These are phyloP conservation scores for Inosperma sp. DNA, from an alignment of 768 basidiomycete species.

Conservation along the genomic window DNA sequence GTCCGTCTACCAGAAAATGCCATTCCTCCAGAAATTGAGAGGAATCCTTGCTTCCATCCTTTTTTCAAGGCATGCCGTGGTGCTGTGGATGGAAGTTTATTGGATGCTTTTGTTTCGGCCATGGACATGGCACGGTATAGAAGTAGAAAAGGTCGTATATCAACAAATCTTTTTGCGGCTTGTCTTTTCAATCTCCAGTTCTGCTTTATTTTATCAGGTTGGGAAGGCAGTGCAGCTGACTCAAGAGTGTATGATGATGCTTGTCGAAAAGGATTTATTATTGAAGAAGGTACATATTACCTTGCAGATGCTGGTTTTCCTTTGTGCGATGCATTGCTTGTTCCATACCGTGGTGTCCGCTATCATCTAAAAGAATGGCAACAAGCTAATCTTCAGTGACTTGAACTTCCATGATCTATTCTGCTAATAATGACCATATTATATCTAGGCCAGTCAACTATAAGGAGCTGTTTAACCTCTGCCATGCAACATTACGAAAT, in stretches of 20 bases:
- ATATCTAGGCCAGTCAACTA: constrained; percentile 23
- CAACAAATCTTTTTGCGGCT: constrained; percentile 31
- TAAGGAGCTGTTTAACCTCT: constrained; percentile 35
- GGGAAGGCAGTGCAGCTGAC: constrained; percentile 35
- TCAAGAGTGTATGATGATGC: constrained; percentile 24
- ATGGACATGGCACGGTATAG: constrained; percentile 15
- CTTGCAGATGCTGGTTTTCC: constrained; percentile 37
- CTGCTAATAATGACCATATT: constrained; percentile 11
- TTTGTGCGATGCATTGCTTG: constrained; percentile 27
- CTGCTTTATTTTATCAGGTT: constrained; percentile 29
- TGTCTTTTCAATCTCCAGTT: constrained; percentile 28
- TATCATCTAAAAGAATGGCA: constrained; percentile 40
- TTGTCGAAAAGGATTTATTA: constrained; percentile 17
- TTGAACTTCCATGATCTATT: constrained; percentile 9
- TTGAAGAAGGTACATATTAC: constrained; percentile 30
- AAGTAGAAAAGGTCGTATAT: constrained; percentile 22
- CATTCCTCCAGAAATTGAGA: constrained; percentile 16
- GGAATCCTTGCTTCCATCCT: constrained; percentile 22
- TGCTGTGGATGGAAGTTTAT: constrained; percentile 25
- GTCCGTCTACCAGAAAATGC: constrained; percentile 14
- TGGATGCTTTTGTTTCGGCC: constrained; percentile 18
- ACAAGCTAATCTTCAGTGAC: constrained; percentile 15
- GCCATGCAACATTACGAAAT: constrained; percentile 32
- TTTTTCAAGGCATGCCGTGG: constrained; percentile 26
- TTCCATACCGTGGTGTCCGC: constrained; percentile 32